These are phyloP conservation scores for Asterionellopsis glacialis DNA, from an alignment of 108 stramenopile genomes.

Conservation along the genomic window DNA sequence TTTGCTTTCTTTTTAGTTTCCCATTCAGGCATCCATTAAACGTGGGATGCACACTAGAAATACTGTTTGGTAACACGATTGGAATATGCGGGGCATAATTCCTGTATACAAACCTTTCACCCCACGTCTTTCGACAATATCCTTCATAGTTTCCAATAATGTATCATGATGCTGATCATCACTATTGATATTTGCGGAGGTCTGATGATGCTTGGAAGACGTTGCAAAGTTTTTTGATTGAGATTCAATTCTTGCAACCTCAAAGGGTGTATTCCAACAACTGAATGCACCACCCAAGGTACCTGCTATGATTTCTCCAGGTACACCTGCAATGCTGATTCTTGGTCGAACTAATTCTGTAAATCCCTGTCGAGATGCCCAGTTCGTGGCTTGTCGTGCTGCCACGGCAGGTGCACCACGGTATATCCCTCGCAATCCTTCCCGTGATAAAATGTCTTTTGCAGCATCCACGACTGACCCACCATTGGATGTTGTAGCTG, in stretches of 20 bases:
- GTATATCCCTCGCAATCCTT: slow-evolving; percentile 31
- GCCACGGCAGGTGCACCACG: slow-evolving; percentile 28
- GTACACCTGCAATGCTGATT: slow-evolving; percentile 29
- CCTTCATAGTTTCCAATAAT: too few relatives aligned
- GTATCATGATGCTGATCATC: too few relatives aligned
- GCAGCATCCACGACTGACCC: slow-evolving; percentile 22
- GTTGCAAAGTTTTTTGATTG: too few relatives aligned
- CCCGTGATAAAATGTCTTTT: slow-evolving; percentile 23
- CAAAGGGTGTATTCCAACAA: slow-evolving; percentile 55
- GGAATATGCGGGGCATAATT: slow-evolving; percentile 29
- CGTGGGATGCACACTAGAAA: slow-evolving; percentile 52
- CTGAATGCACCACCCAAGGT: slow-evolving; percentile 34
- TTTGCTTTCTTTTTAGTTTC: too few relatives aligned
- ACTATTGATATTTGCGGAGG: too few relatives aligned
- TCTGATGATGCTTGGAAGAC: too few relatives aligned
- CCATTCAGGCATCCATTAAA: slow-evolving; percentile 28
- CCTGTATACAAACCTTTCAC: slow-evolving; percentile 13
- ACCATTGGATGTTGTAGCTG: slow-evolving; percentile 30
- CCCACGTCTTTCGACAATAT: too few relatives aligned
- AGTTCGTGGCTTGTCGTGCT: slow-evolving; percentile 43
- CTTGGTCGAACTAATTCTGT: slow-evolving; percentile 32
- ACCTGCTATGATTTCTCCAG: slow-evolving; percentile 43
- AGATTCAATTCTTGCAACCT: slow-evolving; percentile 5
- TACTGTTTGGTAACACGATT: slow-evolving; percentile 49
- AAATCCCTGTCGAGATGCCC: slow-evolving; percentile 37